phyloP scores from a whole-genome alignment of 164 flowering plant species.

The Akebia trifoliata region DNA sequence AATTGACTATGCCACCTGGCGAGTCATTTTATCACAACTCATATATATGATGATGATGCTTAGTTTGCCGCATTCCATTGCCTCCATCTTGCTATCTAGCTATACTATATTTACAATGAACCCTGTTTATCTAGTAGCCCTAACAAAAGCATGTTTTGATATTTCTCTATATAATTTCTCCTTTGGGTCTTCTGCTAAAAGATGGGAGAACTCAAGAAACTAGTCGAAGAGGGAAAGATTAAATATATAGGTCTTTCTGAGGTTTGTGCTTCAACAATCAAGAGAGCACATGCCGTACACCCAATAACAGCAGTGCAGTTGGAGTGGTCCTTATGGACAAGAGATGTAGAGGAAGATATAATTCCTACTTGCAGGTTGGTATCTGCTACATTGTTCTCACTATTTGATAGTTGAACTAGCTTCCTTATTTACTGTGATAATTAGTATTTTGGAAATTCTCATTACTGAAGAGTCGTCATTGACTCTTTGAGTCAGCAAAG shows the following conservation, averaged over 20 bases:
- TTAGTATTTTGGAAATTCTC: too few species aligned
- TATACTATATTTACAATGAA: too few species aligned
- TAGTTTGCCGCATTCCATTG: neutral
- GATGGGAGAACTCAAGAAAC: slow-evolving; percentile 24
- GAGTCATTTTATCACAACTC: too few species aligned
- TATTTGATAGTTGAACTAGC: too few species aligned
- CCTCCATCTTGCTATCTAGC: too few species aligned
- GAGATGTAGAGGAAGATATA: slow-evolving; percentile 23
- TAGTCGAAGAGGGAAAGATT: slow-evolving; percentile 25
- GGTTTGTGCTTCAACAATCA: slow-evolving; percentile 22
- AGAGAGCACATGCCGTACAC: slow-evolving; percentile 27
- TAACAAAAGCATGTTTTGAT: too few species aligned
- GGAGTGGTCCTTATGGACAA: slow-evolving; percentile 24
- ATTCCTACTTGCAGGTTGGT: slow-evolving; percentile 24
- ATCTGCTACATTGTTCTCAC: too few species aligned
- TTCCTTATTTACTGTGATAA: neutral
- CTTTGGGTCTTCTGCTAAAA: slow-evolving; percentile 3
- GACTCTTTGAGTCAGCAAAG: too few species aligned
- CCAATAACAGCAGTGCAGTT: slow-evolving; percentile 26
- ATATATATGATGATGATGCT: neutral
- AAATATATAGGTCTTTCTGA: slow-evolving; percentile 26
- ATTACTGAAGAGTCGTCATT: too few species aligned
- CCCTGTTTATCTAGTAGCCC: too few species aligned
- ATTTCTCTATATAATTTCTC: too few species aligned
- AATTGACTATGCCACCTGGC: too few species aligned